A percentile compares a stretch with the other conserved stretches of the same genome.
Conservation (phyloP, 345 rosid species). For the Sonneratia alba region DNA sequence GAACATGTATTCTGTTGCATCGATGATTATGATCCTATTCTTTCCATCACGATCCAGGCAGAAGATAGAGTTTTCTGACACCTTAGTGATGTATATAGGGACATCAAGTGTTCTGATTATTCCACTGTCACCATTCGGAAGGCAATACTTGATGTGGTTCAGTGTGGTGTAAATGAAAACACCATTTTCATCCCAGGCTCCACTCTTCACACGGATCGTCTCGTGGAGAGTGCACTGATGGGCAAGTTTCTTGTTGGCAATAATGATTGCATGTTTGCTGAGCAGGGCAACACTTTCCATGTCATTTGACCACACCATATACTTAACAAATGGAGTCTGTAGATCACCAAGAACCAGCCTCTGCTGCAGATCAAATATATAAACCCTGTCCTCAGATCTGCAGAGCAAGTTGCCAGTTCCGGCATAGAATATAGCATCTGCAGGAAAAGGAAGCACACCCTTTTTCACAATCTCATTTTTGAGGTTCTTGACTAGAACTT, state of each 20-base stretch:
- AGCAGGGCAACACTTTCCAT: slow-evolving; percentile 92
- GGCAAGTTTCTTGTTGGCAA: slow-evolving; percentile 76
- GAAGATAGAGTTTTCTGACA: slow-evolving; percentile 53
- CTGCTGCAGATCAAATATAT: slow-evolving; percentile 84
- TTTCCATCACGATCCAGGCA: slow-evolving; percentile 90
- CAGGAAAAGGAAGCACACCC: slow-evolving; percentile 54
- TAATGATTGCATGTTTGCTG: slow-evolving; percentile 82
- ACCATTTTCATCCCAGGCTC: slow-evolving; percentile 94
- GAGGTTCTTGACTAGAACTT: slow-evolving; percentile 66
- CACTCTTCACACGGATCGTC: slow-evolving; percentile 87
- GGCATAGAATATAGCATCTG: slow-evolving; percentile 84
- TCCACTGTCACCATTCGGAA: slow-evolving; percentile 89
- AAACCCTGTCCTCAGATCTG: slow-evolving; percentile 77
- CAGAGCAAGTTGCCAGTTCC: slow-evolving; percentile 86
- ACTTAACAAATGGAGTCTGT: slow-evolving; percentile 69
- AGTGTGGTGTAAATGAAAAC: slow-evolving; percentile 84
- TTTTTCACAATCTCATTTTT: slow-evolving; percentile 80
- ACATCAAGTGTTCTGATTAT: slow-evolving; percentile 76
- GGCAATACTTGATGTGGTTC: slow-evolving; percentile 86
- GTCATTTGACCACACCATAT: slow-evolving; percentile 85
- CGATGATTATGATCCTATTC: slow-evolving; percentile 51
- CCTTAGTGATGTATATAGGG: slow-evolving; percentile 77
- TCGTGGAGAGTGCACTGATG: slow-evolving; percentile 85
- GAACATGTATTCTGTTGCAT: slow-evolving; percentile 86
- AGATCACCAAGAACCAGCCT: slow-evolving; percentile 77